phyloP scores from a whole-genome alignment of 495 filamentous ascomycete genomes.

The Annulohypoxylon stygium region DNA sequence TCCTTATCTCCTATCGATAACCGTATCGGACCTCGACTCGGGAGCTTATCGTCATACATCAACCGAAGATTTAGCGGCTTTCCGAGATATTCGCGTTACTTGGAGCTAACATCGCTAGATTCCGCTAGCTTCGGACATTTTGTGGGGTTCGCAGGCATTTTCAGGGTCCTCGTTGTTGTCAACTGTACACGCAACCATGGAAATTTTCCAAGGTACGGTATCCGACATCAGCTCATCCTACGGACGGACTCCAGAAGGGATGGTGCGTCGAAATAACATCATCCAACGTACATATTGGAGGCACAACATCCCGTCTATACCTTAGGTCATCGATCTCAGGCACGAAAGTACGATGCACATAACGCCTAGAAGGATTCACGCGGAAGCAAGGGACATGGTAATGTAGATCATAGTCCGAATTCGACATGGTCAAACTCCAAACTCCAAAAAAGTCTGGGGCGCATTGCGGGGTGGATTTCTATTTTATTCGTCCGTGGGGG shows the following conservation, averaged over 20 bases:
- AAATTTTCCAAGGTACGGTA: slow-evolving; percentile 32
- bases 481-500: slow-evolving; percentile 33
- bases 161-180: slow-evolving; percentile 31
- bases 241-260: slow-evolving; percentile 6
- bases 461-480: slow-evolving; percentile 41
- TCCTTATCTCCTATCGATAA: slow-evolving; percentile 33
- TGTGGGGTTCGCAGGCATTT: slow-evolving; percentile 24
- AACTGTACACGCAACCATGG: not conserved
- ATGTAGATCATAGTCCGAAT: slow-evolving; percentile 38
- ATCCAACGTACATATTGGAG: slow-evolving; percentile 16
- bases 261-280: slow-evolving; percentile 28
- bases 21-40: slow-evolving; percentile 6
- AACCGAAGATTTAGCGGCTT: slow-evolving; percentile 38
- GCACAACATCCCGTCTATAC: slow-evolving; percentile 10
- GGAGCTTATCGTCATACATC: not conserved
- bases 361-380: slow-evolving; percentile 24
- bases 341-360: slow-evolving; percentile 34
- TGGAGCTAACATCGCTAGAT: slow-evolving; percentile 20
- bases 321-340: slow-evolving; percentile 21
- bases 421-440: slow-evolving; percentile 26
- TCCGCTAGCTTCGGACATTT: slow-evolving; percentile 36
- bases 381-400: slow-evolving; percentile 18
- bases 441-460: slow-evolving; percentile 41
- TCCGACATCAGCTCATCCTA: slow-evolving; percentile 2
- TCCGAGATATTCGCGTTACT: slow-evolving; percentile 42